Evolutionary conservation across 371 early-diverging fungal species (phyloP), one percentile per base, ranked within the genome.

Genomic region (Mortierella sp.): DNA sequence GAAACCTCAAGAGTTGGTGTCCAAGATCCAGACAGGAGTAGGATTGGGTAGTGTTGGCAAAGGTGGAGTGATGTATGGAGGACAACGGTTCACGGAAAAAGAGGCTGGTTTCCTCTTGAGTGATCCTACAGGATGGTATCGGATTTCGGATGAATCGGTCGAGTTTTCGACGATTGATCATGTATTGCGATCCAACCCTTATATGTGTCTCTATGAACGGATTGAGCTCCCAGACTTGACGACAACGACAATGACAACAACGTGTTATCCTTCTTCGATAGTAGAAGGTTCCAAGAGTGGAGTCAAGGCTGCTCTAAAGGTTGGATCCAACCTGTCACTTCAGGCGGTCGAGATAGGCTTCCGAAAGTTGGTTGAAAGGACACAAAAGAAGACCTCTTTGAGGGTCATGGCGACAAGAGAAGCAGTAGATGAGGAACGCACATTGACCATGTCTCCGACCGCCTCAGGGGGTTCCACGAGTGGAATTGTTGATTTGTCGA

Each of bases 161-260:
- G 92, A 93, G 60, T 84, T 91, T 44, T 94, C 94, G 3, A 85
- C 86, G 60, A 70, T 92, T 61, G 85, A 88, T 51, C 89, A 86
- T 76, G 96, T 89, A 5, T 76, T 94, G 60, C 68, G 86, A 18
- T 86, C 91, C 7, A 93, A 94, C 81, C 96, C 93, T 0, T 97
- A 95, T 71, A 93, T 98, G 94, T 84, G 97, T 19, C 84, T 97
- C 30, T 98, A 97, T 76, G 96, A 97, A 82, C 88, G 85, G 44
- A 83, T 86, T 23, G 72, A 68, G 37, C 26, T 12, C 3, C 16
- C 28, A 25, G 65, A 55, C 14, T 37, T 9, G 37, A 37, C n/a
- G n/a, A n/a, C n/a, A n/a, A n/a, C n/a, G 53, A 52, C n/a, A 55
- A 25, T 29, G 30, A 50, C 14, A 25, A 7, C 18, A 64, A 51